Evolutionary conservation across 1,284 basidiomycete species (phyloP), one percentile per base, ranked within the genome.

Genomic region (Sanghuangporus sanghuang): DNA sequence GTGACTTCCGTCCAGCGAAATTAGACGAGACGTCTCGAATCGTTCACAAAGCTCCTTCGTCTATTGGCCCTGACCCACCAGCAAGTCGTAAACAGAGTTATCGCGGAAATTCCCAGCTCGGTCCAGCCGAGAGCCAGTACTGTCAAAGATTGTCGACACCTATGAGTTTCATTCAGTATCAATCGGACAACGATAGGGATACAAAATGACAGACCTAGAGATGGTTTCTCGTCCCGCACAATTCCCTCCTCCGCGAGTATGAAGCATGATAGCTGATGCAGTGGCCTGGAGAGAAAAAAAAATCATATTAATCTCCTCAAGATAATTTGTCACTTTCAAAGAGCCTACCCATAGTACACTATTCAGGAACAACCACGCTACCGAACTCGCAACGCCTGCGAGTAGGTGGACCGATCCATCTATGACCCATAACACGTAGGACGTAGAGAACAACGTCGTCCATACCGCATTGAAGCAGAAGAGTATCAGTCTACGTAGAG

Each of bases 111-210:
- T n/a, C 78, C 80, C 66, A 90, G 85, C 67, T 89, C 86, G 57
- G 85, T 83, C 89, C 89, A 91, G 6, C 87, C 87, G 27, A 91
- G 71, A 0, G 85, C 85, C 72, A 88, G 86, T 12, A 89, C 85
- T 7, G 88, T 88, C 65, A 90, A 74, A 2, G 81, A 82, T 71
- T 90, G 84, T 67, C 86, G 79, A 72, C 89, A 91, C 68, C 85
- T 88, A 69, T 66, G 59, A 38, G 62, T 18, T 56, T 42, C 42
- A 38, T 56, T 64, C 49, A 67, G 67, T 61, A 56, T 53, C 46
- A 52, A 48, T 56, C 57, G 35, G 53, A 63, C 55, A 60, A 46
- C 40, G n/a, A 58, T 62, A 62, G 62, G 67, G 39, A 66, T 62
- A 65, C 35, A 59, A 61, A 66, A 64, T 67, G 27, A 72, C 72